A percentile compares a stretch with the other conserved stretches of the same genome.
Evolutionary conservation across 345 rosid genomes (phyloP).

Genomic region (Erucastrum elatum): DNA sequence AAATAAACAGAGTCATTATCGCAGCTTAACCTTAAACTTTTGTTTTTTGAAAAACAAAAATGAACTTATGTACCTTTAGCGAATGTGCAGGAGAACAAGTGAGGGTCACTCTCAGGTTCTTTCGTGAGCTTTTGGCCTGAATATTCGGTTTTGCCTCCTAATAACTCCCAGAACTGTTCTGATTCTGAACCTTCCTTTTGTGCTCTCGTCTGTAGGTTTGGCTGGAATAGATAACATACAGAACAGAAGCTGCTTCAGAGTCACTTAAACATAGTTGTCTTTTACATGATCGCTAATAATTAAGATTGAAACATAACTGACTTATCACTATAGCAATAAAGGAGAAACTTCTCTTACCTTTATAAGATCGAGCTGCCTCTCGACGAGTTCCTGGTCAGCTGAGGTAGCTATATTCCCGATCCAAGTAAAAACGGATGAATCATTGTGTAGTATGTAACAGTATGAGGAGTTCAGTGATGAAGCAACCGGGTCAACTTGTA

Average conservation of each 20-base stretch:
- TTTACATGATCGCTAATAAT: too few relatives aligned
- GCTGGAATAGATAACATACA: conserved; percentile 56
- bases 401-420: conserved; percentile 71
- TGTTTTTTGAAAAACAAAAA: neutral
- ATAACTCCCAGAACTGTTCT: conserved; percentile 88
- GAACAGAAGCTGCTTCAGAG: neutral
- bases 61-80: conserved; percentile 55
- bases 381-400: conserved; percentile 78
- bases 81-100: conserved; percentile 80
- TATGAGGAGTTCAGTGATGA: conserved; percentile 89
- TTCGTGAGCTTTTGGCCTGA: conserved; percentile 67
- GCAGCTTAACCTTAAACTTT: conserved; percentile 15
- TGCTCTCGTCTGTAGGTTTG: conserved; percentile 75
- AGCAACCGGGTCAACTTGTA: conserved; percentile 94
- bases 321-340: neutral
- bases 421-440: conserved; percentile 81
- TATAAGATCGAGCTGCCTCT: conserved; percentile 91
- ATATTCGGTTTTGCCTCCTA: conserved; percentile 88
- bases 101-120: conserved; percentile 85
- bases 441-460: conserved; percentile 88
- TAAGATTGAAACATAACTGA: neutral
- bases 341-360: conserved; percentile 53
- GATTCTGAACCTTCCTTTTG: conserved; percentile 96
- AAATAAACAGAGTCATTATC: conserved; percentile 24
- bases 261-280: too few relatives aligned